These are phyloP conservation scores for Quercus engelmannii DNA, from an alignment of 306 rosid genomes.

Conservation along the genomic window DNA sequence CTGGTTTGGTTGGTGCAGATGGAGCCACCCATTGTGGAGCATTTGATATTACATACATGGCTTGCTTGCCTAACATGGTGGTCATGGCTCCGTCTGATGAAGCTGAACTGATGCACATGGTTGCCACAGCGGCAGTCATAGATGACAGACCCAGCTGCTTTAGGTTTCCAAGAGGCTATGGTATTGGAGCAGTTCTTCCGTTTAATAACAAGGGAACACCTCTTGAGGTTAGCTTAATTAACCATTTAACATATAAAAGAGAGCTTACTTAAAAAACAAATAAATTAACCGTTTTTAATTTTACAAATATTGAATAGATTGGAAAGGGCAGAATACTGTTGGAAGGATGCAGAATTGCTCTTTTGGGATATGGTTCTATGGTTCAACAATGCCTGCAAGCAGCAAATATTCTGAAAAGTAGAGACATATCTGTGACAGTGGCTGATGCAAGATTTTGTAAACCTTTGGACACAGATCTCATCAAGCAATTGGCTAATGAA, in stretches of 20 bases:
- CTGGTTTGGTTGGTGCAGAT: conserved; percentile 94
- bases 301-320: conserved; percentile 41
- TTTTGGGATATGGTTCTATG: conserved; percentile 75
- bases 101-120: conserved; percentile 94
- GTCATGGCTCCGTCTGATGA: conserved; percentile 98
- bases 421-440: conserved; percentile 56
- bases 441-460: conserved; percentile 98
- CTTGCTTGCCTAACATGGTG: conserved; percentile 95
- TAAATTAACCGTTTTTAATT: neutral
- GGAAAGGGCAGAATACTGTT: conserved; percentile 74
- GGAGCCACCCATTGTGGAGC: conserved; percentile 99
- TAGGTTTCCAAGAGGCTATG: conserved; percentile 91
- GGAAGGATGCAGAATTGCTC: conserved; percentile 72
- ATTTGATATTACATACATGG: conserved; percentile 91
- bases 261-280: neutral
- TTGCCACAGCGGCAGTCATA: conserved; percentile 79
- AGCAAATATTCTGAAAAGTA: conserved; percentile 48
- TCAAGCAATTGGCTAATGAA: conserved; percentile 59
- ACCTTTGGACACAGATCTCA: conserved; percentile 72
- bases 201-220: conserved; percentile 64
- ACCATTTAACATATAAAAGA: neutral
- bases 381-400: conserved; percentile 78
- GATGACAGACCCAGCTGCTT: conserved; percentile 97
- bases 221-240: conserved; percentile 59
- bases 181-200: conserved; percentile 68